Conservation (phyloP, 257 asterid species). For the Solanum neorickii region DNA sequence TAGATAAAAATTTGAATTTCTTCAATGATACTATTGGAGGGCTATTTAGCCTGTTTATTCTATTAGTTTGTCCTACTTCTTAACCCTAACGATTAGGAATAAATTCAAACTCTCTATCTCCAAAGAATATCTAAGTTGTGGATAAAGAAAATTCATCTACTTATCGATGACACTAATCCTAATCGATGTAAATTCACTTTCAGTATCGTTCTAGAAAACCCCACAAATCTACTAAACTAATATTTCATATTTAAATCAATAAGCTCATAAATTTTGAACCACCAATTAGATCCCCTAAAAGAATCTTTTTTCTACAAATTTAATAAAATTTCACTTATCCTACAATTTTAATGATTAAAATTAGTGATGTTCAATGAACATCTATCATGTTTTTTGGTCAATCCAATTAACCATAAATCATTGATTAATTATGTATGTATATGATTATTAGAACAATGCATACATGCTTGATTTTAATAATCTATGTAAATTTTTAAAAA, state of each 20-base stretch:
- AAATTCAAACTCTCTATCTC: background rate
- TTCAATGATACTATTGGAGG: background rate
- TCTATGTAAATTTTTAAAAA: background rate
- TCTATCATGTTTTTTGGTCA: background rate
- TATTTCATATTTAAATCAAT: background rate
- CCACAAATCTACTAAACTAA: background rate
- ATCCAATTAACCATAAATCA: background rate
- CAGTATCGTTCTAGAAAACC: too few species aligned
- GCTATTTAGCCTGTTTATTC: background rate
- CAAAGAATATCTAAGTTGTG: background rate
- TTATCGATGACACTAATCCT: background rate
- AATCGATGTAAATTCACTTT: accelerated
- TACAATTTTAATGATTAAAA: background rate
- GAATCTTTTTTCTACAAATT: background rate
- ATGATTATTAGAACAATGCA: background rate
- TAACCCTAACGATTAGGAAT: background rate
- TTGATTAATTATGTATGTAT: background rate
- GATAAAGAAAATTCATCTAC: too few species aligned
- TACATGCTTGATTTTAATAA: background rate
- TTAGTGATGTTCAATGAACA: background rate
- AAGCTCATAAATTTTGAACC: background rate
- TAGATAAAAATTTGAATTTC: background rate
- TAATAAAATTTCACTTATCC: background rate
- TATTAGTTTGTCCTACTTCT: background rate
- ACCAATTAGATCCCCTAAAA: background rate